A percentile compares a stretch with the other conserved stretches of the same genome.
Conservation (phyloP, 2,329 filamentous ascomycete species). For the Colletotrichum somersetense region DNA sequence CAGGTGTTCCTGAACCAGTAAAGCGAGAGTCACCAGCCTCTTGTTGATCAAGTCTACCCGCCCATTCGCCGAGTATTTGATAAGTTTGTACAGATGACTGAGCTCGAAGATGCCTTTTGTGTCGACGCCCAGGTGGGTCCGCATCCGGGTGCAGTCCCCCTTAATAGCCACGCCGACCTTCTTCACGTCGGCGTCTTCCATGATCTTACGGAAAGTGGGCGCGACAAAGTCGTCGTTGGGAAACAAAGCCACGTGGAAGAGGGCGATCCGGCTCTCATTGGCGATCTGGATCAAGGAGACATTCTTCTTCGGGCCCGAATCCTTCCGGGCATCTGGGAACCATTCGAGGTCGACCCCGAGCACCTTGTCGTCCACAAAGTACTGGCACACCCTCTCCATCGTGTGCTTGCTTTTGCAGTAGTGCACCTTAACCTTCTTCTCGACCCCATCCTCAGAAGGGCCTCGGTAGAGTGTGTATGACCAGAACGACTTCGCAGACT, state of each 20-base stretch:
- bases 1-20: slow-evolving; percentile 78
- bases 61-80: slow-evolving; percentile 72
- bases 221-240: slow-evolving; percentile 71
- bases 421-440: slow-evolving; percentile 73
- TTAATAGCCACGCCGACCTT: slow-evolving; percentile 85
- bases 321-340: slow-evolving; percentile 65
- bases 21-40: slow-evolving; percentile 73
- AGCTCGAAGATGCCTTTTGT: slow-evolving; percentile 81
- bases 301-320: slow-evolving; percentile 70
- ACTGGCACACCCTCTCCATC: slow-evolving; percentile 74
- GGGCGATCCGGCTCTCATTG: slow-evolving; percentile 78
- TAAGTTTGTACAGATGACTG: slow-evolving; percentile 83
- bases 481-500: slow-evolving; percentile 71
- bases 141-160: slow-evolving; percentile 77
- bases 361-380: slow-evolving; percentile 77
- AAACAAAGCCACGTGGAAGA: slow-evolving; percentile 84
- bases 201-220: slow-evolving; percentile 76
- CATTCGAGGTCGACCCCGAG: slow-evolving; percentile 95
- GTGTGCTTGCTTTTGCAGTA: slow-evolving; percentile 79
- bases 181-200: slow-evolving; percentile 76
- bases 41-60: slow-evolving; percentile 73
- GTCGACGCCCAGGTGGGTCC: slow-evolving; percentile 73
- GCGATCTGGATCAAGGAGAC: slow-evolving; percentile 88
- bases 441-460: slow-evolving; percentile 53
- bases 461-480: slow-evolving; percentile 76